Base-by-base conservation (phyloP, 2,329 filamentous ascomycete genomes). In the Xylariales sp. region DNA sequence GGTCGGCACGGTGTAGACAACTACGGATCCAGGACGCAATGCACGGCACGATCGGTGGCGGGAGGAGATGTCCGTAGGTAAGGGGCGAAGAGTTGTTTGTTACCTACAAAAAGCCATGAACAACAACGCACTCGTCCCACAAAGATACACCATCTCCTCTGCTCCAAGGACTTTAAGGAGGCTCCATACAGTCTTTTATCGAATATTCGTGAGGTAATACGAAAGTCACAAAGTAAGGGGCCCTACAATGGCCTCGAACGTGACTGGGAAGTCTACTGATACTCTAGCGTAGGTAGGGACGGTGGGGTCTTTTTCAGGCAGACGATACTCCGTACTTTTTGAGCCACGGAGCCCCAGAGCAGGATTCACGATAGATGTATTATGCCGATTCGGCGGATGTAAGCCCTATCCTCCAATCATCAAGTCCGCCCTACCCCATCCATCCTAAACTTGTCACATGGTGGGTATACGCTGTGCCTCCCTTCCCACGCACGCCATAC, bases 61-160 rank as follows among this genome's bases (percentile, higher is more conserved):
- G 56, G 9, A 49, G 23, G 46, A 52, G 52, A 64, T 59, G 55
- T 59, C 55, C 53, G 30, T 28, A 18, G 6, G 46, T 34, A 41
- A n/a, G 16, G 52, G 30, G 28, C 54, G n/a, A 18, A 23, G 12
- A 36, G 28, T 36, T 55, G n/a, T 14, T 10, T 39, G 23, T 23
- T 23, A 46, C 49, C 10, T 36, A 54, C 49, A 28, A 32, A 16
- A 43, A 10, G 12, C 36, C 5, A n/a, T 45, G 18, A 14, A 45
- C 12, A 14, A 45, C 12, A 28, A 10, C 18, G 39, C 39, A 18
- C 14, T 45, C 39, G 4, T 43, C 18, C 36, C 28, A 2, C 14
- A 28, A 45, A 45, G 23, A 32, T 28, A 32, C 6, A 30, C n/a
- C 54, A 12, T 18, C 6, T 9, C 3, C 34, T 32, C 12, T 30